Evolutionary conservation across 2,329 filamentous ascomycete genomes (phyloP), one percentile per base, ranked within the genome.

Genomic region (Sporothrix mexicana): DNA sequence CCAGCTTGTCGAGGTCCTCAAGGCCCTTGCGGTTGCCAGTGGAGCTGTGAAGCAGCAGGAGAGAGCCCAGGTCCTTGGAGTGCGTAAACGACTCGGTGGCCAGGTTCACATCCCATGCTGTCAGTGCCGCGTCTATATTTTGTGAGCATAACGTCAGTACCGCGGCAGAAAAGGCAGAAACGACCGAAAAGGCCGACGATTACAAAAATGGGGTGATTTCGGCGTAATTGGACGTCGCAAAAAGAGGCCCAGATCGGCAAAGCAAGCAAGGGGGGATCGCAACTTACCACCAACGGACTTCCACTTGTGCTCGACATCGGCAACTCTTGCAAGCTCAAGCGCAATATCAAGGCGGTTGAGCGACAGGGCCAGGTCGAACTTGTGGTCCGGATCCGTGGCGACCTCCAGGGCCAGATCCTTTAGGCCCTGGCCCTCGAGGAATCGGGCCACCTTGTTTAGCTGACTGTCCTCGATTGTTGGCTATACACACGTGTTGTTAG

Each of bases 401-500:
- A 99, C 94, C 77, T 98, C 93, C 17, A 99, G 88, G 0, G 96
- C 96, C 76, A 98, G 88, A 78, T 98, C 95, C 83, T 98, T 98
- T 84, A 75, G 73, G 4, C 75, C 95, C 82, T 99, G 96, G 2
- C 96, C 96, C 82, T 90, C 96, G 70, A 99, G 87, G 87, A 99
- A 99, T 25, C 96, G 91, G 3, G 96, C 96, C 77, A 99, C 97
- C 85, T 98, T 98, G 87, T 97, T 98, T 82, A 97, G 92, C 81
- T 99, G 94, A 76, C 97, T 93, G n/a, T 90, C 85, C 0, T 95
- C 94, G 51, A 99, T 95, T 23, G 92, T 92, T 4, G 90, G 86
- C 74, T 74, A n/a, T 30, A 4, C 59, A 13, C 61, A 61, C 3
- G 20, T 45, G 9, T 47, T 25, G 30, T 57, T 70, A 57, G 49